Percentiles rank a stretch among this genome's conserved stretches.
Conservation (phyloP, 2,329 filamentous ascomycete genomes). For the Clarireedia hainanense region DNA sequence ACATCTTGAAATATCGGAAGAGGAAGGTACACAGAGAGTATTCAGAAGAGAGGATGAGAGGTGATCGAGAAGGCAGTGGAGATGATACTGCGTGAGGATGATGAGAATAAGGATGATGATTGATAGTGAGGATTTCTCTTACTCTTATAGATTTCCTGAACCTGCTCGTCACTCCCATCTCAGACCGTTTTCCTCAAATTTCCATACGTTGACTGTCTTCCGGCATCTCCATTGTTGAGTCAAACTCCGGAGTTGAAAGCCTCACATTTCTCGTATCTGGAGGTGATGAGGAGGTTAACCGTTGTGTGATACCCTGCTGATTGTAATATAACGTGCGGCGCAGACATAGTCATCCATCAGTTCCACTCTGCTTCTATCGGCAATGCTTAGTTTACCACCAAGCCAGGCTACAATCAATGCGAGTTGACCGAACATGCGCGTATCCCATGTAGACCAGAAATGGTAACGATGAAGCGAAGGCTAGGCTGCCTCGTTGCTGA, state of each 20-base stretch:
- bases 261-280: background rate
- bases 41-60: background rate
- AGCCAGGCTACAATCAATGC: background rate
- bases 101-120: constrained; percentile 1
- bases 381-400: background rate
- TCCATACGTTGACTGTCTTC: no score
- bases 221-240: background rate
- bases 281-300: background rate
- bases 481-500: background rate
- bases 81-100: background rate
- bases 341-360: background rate
- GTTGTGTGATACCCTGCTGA: background rate
- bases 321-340: background rate
- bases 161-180: background rate
- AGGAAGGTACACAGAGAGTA: background rate
- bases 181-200: background rate
- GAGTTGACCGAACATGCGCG: background rate
- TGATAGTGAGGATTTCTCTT: background rate
- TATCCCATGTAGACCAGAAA: background rate
- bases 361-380: background rate
- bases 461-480: background rate
- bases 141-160: constrained; percentile 3
- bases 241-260: background rate
- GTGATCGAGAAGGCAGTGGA: background rate
- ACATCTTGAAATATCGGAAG: background rate